These are phyloP conservation scores for Helenozyma rhizophorensis DNA, from an alignment of 805 yeast species.

Conservation along the genomic window DNA sequence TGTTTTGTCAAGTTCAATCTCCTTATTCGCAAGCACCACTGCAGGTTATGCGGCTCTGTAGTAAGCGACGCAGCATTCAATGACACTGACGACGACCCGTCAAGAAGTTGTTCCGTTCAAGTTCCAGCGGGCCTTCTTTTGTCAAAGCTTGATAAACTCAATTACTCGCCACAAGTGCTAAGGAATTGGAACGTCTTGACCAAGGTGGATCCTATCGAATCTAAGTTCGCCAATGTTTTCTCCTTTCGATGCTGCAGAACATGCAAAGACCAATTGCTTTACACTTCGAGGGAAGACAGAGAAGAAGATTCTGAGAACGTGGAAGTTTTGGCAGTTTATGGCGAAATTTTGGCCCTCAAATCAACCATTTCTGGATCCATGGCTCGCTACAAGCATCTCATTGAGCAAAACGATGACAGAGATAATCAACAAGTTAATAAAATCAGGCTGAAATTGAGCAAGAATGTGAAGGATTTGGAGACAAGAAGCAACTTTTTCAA, in stretches of 20 bases:
- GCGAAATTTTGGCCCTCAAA: slow-evolving; percentile 19
- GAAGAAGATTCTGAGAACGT: slow-evolving; percentile 1
- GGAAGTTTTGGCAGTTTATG: slow-evolving; percentile 18
- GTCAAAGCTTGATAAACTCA: slow-evolving; percentile 34
- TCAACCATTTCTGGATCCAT: slow-evolving; percentile 19
- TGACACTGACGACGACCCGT: slow-evolving; percentile 22
- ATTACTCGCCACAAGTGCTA: slow-evolving; percentile 25
- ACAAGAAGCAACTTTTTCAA: slow-evolving; percentile 20
- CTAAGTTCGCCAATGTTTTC: background rate
- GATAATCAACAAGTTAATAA: slow-evolving; percentile 15
- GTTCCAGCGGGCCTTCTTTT: slow-evolving; percentile 49
- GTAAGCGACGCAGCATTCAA: slow-evolving; percentile 60
- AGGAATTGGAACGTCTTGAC: slow-evolving; percentile 13
- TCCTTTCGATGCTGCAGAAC: slow-evolving; percentile 58
- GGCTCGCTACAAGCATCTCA: slow-evolving; percentile 17
- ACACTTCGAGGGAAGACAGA: slow-evolving; percentile 17
- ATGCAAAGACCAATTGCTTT: slow-evolving; percentile 63
- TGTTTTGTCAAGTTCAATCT: slow-evolving; percentile 59
- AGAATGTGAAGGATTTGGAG: slow-evolving; percentile 31
- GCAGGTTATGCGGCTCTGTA: slow-evolving; percentile 79
- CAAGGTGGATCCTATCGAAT: background rate
- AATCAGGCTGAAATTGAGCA: slow-evolving; percentile 20
- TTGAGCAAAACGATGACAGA: slow-evolving; percentile 8
- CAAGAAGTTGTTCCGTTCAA: slow-evolving; percentile 63
- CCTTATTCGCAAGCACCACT: slow-evolving; percentile 76